A percentile compares a stretch with the other conserved stretches of the same genome.
These are phyloP conservation scores for Seiridium unicorne DNA, from an alignment of 2,329 filamentous ascomycete species.

Conservation along the genomic window DNA sequence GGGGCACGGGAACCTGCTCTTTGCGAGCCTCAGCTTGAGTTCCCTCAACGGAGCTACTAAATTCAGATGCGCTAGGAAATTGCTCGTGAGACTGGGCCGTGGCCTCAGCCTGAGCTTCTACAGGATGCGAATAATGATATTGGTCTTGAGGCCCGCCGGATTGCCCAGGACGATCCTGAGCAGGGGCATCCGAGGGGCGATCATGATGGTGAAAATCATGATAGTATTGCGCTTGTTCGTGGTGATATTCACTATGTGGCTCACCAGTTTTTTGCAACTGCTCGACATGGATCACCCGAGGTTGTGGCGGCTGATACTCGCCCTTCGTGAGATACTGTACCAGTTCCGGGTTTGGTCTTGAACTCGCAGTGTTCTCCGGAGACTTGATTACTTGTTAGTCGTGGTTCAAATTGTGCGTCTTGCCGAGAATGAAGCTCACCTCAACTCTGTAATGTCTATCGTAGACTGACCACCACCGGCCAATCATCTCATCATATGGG, in stretches of 20 bases:
- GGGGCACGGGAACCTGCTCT: conserved; percentile 34
- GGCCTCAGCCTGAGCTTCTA: conserved; percentile 18
- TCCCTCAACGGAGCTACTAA: conserved; percentile 38
- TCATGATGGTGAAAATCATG: conserved; percentile 15
- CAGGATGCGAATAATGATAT: background rate
- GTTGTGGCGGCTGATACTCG: conserved; percentile 41
- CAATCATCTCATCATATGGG: conserved; percentile 80
- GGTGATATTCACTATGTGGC: conserved; percentile 23
- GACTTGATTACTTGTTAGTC: conserved; percentile 19
- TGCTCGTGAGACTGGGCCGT: conserved; percentile 17
- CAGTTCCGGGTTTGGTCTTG: conserved; percentile 28
- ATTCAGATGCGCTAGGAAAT: conserved; percentile 20
- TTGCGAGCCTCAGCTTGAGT: conserved; percentile 46
- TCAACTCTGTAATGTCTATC: conserved; percentile 74
- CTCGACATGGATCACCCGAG: conserved; percentile 12
- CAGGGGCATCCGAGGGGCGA: conserved; percentile 11
- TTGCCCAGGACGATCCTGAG: conserved; percentile 11
- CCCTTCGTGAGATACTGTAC: conserved; percentile 55
- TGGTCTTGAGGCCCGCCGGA: conserved; percentile 17
- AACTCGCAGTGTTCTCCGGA: conserved; percentile 5
- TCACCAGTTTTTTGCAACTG: conserved; percentile 28
- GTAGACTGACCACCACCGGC: conserved; percentile 92
- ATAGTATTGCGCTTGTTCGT: conserved; percentile 11
- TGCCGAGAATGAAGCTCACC: conserved; percentile 34
- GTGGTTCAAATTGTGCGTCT: background rate